Evolutionary conservation across 805 yeast genomes (phyloP).

Genomic region (Kazachstania kunashirensis): DNA sequence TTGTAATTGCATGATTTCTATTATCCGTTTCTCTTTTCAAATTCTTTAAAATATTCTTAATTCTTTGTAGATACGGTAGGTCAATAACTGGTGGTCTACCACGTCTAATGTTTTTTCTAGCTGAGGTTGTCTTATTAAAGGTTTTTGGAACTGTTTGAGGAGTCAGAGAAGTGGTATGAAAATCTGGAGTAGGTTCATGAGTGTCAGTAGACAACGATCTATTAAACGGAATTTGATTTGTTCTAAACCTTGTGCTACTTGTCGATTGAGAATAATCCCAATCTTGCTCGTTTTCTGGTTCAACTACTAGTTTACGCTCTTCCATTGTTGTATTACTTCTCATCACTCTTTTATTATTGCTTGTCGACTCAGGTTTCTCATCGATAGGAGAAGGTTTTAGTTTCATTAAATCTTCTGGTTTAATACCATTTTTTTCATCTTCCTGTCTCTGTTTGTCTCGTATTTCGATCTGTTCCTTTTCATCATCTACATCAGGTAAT

Average conservation of each 20-base stretch:
- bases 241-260: not conserved
- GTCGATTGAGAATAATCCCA: not conserved
- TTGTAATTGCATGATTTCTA: slow-evolving; percentile 40
- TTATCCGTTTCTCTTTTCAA: slow-evolving; percentile 62
- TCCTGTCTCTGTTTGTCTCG: slow-evolving; percentile 4
- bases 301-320: not conserved
- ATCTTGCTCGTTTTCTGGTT: not conserved
- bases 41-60: slow-evolving; percentile 74
- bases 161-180: not conserved
- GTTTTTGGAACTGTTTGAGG: slow-evolving; percentile 1
- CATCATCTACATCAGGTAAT: slow-evolving; percentile 41
- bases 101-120: slow-evolving; percentile 26
- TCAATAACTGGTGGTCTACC: slow-evolving; percentile 32
- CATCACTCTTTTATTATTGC: not conserved
- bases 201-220: not conserved
- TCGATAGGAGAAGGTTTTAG: not conserved
- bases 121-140: slow-evolving; percentile 13
- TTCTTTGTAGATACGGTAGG: slow-evolving; percentile 67
- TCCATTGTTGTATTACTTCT: not conserved
- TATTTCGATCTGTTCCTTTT: slow-evolving; percentile 6
- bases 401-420: not conserved
- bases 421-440: slow-evolving; percentile 4
- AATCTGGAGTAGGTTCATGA: slow-evolving; percentile 1
- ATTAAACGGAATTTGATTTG: not conserved
- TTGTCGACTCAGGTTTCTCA: not conserved